phyloP scores from a whole-genome alignment of 2,329 filamentous ascomycete species.

The Ophiostoma novo-ulmi region DNA sequence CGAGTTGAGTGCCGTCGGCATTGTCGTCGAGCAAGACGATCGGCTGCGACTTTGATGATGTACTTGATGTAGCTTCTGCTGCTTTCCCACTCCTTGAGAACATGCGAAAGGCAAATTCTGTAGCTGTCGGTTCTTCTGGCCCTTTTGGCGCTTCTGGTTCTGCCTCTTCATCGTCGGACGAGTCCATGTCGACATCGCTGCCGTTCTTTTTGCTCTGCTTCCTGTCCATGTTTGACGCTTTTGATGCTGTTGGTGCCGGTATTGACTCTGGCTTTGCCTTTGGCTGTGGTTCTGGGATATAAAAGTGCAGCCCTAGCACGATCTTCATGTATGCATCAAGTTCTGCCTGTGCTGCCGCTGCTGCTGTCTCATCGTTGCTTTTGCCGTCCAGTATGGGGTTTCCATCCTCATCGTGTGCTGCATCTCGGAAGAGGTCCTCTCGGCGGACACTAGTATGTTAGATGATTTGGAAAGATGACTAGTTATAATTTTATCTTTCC shows the following conservation, averaged over 20 bases:
- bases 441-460: conserved; percentile 22
- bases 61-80: not conserved
- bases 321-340: conserved; percentile 26
- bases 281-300: not conserved
- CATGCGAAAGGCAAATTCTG: conserved; percentile 26
- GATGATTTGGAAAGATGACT: not conserved
- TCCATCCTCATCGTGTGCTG: conserved; percentile 8
- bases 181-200: not conserved
- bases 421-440: conserved; percentile 25
- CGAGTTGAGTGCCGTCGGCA: conserved; percentile 35
- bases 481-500: no score
- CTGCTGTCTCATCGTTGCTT: not conserved
- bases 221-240: not conserved
- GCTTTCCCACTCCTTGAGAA: conserved; percentile 23
- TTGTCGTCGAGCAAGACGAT: conserved; percentile 48
- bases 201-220: not conserved
- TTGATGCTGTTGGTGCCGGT: not conserved
- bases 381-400: not conserved
- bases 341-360: conserved; percentile 20
- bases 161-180: conserved; percentile 6
- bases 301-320: conserved; percentile 17
- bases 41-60: not conserved
- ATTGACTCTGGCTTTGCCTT: not conserved
- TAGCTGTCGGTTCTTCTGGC: not conserved
- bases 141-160: not conserved